These are phyloP conservation scores for Trifolium dubium DNA, from an alignment of 306 rosid species.

Conservation along the genomic window DNA sequence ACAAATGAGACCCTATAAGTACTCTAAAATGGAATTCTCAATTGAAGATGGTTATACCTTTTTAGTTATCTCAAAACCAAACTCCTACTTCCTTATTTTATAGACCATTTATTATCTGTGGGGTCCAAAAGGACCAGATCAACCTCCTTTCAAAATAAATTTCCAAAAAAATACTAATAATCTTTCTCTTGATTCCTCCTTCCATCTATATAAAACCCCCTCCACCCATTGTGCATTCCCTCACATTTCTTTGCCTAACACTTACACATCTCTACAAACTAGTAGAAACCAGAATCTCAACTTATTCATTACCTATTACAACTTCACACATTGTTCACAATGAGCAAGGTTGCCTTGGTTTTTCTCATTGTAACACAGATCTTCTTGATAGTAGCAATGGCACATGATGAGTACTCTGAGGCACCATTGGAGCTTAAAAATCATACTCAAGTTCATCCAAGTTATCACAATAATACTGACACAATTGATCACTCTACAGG, in stretches of 20 bases:
- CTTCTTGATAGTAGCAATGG: slow-evolving; percentile 41
- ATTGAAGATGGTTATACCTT: no score
- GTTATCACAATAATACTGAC: slow-evolving; percentile 23
- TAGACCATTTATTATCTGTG: slow-evolving; percentile 29
- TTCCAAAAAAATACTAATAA: slow-evolving; percentile 12
- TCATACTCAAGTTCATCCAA: slow-evolving; percentile 20
- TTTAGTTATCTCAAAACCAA: no score
- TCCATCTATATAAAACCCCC: slow-evolving; percentile 28
- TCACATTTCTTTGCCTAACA: neutral
- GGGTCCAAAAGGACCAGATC: slow-evolving; percentile 48
- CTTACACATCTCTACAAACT: slow-evolving; percentile 24
- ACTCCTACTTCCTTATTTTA: neutral
- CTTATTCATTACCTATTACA: neutral
- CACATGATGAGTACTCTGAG: slow-evolving; percentile 36
- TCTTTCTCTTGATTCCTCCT: slow-evolving; percentile 31
- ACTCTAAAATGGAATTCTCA: no score
- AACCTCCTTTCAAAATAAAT: slow-evolving; percentile 35
- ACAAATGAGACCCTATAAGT: no score
- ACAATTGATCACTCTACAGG: neutral
- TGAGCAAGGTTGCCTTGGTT: slow-evolving; percentile 54
- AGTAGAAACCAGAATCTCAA: neutral
- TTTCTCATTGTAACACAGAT: slow-evolving; percentile 50
- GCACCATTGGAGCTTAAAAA: slow-evolving; percentile 43
- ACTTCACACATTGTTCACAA: slow-evolving; percentile 26
- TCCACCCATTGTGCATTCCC: slow-evolving; percentile 1